Conservation (phyloP, 2,329 filamentous ascomycete genomes). For the Rhynchosporium graminicola region DNA sequence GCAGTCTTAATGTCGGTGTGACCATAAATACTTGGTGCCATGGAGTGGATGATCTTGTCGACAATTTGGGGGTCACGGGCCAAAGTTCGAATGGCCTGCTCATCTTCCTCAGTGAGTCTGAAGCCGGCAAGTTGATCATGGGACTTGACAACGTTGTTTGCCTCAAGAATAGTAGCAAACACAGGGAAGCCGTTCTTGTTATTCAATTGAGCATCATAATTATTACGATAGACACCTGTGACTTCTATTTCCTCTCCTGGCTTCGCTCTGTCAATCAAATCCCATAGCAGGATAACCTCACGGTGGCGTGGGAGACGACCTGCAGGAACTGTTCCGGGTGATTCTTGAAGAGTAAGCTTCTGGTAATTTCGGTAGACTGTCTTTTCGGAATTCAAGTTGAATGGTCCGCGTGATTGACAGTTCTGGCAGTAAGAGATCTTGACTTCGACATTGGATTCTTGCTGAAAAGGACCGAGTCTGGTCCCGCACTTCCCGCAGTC, state of each 20-base stretch:
- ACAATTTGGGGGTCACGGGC: slow-evolving; percentile 87
- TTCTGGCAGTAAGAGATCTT: slow-evolving; percentile 96
- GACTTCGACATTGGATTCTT: slow-evolving; percentile 94
- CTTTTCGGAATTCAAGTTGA: slow-evolving; percentile 94
- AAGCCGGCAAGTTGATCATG: slow-evolving; percentile 98
- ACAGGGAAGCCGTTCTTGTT: slow-evolving; percentile 99
- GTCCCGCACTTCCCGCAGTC: slow-evolving; percentile 92
- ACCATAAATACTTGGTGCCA: slow-evolving; percentile 96
- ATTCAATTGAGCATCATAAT: slow-evolving; percentile 95
- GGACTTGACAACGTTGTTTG: slow-evolving; percentile 94
- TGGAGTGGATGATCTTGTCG: slow-evolving; percentile 88
- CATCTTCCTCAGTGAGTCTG: slow-evolving; percentile 91
- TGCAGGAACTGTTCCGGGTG: slow-evolving; percentile 92
- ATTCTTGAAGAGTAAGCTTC: slow-evolving; percentile 95
- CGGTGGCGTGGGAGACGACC: slow-evolving; percentile 90
- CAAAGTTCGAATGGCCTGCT: slow-evolving; percentile 85
- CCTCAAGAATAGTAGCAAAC: slow-evolving; percentile 95
- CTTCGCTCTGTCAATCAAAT: slow-evolving; percentile 94
- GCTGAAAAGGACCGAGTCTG: slow-evolving; percentile 92
- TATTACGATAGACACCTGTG: slow-evolving; percentile 96
- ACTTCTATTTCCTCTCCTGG: slow-evolving; percentile 97
- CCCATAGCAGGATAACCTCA: slow-evolving; percentile 94
- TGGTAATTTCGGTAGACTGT: slow-evolving; percentile 99
- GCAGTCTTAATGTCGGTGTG: slow-evolving; percentile 97
- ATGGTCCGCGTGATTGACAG: slow-evolving; percentile 92